Percentiles rank a stretch among this genome's conserved stretches.
Evolutionary conservation across 495 filamentous ascomycete genomes (phyloP).

Genomic region (Xylaria sp.): DNA sequence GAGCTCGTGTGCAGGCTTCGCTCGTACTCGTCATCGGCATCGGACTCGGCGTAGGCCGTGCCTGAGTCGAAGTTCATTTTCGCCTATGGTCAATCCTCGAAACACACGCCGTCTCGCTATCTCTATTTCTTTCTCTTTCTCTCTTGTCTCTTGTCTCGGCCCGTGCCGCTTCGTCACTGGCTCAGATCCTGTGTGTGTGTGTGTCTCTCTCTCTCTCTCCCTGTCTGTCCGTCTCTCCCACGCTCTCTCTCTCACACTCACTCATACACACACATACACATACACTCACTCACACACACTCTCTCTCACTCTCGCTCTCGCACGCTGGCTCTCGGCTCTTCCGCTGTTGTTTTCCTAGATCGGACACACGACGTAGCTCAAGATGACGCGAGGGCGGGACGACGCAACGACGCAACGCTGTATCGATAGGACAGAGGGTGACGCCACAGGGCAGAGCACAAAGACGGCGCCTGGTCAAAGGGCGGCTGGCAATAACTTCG

Average conservation of each 20-base stretch:
- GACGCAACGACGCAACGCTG: slow-evolving; percentile 3
- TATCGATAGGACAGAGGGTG: background rate
- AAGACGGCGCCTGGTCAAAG: slow-evolving; percentile 8
- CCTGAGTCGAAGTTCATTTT: slow-evolving; percentile 65
- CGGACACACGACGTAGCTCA: background rate
- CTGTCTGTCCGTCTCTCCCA: background rate
- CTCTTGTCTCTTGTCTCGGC: background rate
- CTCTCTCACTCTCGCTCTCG: background rate
- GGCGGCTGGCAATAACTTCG: background rate
- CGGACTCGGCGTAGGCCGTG: slow-evolving; percentile 79
- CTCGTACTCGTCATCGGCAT: slow-evolving; percentile 95
- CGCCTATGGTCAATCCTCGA: slow-evolving; percentile 21
- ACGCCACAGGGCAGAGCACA: slow-evolving; percentile 13
- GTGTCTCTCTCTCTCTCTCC: background rate
- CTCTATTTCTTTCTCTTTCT: background rate
- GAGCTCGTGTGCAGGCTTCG: slow-evolving; percentile 75
- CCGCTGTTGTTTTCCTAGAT: background rate
- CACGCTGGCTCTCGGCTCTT: slow-evolving; percentile 1
- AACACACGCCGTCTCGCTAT: background rate
- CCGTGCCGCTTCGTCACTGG: background rate
- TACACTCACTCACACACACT: background rate
- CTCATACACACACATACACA: background rate
- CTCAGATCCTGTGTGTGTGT: background rate
- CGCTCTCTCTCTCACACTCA: background rate
- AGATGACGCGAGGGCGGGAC: slow-evolving; percentile 9